phyloP scores from a whole-genome alignment of 139 green algal species.

The Parachlorella kessleri region DNA sequence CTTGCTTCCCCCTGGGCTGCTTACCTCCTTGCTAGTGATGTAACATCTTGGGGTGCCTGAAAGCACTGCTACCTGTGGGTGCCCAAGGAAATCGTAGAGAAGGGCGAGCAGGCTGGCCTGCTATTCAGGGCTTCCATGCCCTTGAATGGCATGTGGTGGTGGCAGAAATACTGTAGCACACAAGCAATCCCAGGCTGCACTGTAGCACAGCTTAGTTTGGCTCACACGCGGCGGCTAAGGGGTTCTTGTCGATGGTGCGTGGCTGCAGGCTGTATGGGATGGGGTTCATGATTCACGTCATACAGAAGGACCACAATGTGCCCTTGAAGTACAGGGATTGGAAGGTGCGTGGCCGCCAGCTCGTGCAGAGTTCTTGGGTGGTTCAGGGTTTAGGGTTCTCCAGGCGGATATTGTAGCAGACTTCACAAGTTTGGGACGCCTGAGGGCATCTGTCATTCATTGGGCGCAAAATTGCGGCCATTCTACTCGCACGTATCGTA shows the following conservation, averaged over 20 bases:
- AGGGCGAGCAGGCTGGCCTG: neutral
- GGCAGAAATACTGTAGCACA: neutral
- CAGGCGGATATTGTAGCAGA: neutral
- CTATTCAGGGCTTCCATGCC: neutral
- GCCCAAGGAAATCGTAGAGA: too few species aligned
- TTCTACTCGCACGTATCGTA: neutral
- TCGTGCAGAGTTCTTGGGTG: neutral
- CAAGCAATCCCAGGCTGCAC: too few species aligned
- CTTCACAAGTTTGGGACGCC: neutral
- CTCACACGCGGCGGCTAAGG: too few species aligned
- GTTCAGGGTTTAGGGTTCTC: neutral
- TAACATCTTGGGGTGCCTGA: too few species aligned
- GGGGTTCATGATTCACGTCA: conserved; percentile 31
- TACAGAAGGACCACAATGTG: conserved; percentile 14
- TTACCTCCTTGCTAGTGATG: neutral
- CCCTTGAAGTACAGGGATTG: neutral
- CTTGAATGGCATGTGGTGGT: neutral
- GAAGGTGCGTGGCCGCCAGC: conserved; percentile 14
- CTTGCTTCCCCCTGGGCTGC: too few species aligned
- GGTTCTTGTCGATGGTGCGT: too few species aligned
- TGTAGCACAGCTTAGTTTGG: too few species aligned
- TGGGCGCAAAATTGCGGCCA: neutral
- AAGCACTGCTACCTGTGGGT: neutral
- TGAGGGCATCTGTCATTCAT: neutral
- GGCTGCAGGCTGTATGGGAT: conserved; percentile 12